phyloP scores from a whole-genome alignment of 352 stramenopile species.

The Phytopythium ostracodes region DNA sequence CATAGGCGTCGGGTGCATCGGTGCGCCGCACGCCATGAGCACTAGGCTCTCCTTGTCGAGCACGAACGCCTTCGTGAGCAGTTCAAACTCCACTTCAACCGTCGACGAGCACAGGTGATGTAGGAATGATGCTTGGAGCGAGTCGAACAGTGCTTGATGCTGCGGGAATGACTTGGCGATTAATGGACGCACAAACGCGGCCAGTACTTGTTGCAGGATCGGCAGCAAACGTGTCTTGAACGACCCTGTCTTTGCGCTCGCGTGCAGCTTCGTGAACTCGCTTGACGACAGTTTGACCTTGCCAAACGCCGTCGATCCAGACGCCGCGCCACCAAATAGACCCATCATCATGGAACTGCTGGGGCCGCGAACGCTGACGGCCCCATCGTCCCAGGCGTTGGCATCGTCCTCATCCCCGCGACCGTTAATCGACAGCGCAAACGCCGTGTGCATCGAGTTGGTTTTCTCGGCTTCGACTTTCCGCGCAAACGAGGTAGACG shows the following conservation, averaged over 20 bases:
- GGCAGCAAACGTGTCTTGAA: constrained; percentile 42
- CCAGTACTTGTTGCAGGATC: constrained; percentile 40
- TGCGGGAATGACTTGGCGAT: constrained; percentile 47
- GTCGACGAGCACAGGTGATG: constrained; percentile 38
- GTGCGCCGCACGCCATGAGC: constrained; percentile 45
- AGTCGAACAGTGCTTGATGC: constrained; percentile 56
- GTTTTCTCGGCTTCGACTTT: constrained; percentile 26
- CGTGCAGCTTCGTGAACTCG: constrained; percentile 65
- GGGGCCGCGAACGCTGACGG: neutral
- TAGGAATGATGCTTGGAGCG: constrained; percentile 31
- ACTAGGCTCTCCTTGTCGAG: constrained; percentile 47
- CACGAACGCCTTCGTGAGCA: constrained; percentile 61
- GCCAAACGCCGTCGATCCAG: constrained; percentile 1
- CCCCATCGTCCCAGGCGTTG: neutral
- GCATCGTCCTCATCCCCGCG: constrained; percentile 2
- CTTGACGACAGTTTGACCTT: constrained; percentile 32
- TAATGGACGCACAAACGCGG: constrained; percentile 27
- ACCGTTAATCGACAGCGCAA: constrained; percentile 27
- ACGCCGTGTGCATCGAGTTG: constrained; percentile 25
- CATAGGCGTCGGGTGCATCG: constrained; percentile 49
- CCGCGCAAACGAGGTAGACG: constrained; percentile 24
- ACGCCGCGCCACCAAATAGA: neutral
- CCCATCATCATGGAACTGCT: constrained; percentile 2
- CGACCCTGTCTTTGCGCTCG: constrained; percentile 43
- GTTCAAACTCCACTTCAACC: constrained; percentile 52